phyloP scores from a whole-genome alignment of 2,329 filamentous ascomycete species.

The Tolypocladium endophyticum region DNA sequence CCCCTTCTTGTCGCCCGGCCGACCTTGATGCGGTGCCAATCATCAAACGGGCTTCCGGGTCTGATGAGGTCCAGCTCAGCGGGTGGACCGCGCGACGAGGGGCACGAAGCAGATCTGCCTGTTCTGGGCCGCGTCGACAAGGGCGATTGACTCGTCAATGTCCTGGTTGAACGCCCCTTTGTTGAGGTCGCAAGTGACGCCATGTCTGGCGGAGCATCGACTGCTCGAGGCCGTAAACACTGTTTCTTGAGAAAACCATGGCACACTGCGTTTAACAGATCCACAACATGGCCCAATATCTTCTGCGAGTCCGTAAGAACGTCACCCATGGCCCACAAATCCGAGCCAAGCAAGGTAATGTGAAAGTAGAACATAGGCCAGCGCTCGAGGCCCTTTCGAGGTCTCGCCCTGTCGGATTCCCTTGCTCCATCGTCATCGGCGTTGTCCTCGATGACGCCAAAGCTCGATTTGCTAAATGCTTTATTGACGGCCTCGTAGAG shows the following conservation, averaged over 20 bases:
- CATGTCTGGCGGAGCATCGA: slow-evolving; percentile 8
- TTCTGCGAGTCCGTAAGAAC: slow-evolving; percentile 34
- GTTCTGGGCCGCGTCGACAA: slow-evolving; percentile 3
- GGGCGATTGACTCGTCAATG: slow-evolving; percentile 4
- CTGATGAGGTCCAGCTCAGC: slow-evolving; percentile 1
- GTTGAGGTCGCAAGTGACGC: slow-evolving; percentile 14
- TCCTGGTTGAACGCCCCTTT: slow-evolving; percentile 8
- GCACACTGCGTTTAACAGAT: slow-evolving; percentile 58
- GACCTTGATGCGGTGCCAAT: slow-evolving; percentile 26
- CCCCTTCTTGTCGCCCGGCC: slow-evolving; percentile 9
- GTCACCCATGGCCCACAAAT: slow-evolving; percentile 23
- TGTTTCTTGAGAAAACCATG: slow-evolving; percentile 67
- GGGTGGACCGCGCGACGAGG: slow-evolving; percentile 3
- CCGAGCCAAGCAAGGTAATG: slow-evolving; percentile 33
- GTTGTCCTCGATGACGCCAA: slow-evolving; percentile 50
- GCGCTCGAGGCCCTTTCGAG: slow-evolving; percentile 59
- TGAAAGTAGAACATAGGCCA: slow-evolving; percentile 88
- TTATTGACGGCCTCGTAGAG: slow-evolving; percentile 72
- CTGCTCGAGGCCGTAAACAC: slow-evolving; percentile 46
- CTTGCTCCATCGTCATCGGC: slow-evolving; percentile 20
- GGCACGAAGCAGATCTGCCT: slow-evolving; percentile 6
- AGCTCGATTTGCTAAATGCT: slow-evolving; percentile 65
- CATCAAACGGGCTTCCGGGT: slow-evolving; percentile 18
- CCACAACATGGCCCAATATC: slow-evolving; percentile 36
- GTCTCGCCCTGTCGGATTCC: slow-evolving; percentile 29